Base-by-base conservation (phyloP, 1,139 yeast species). In the Debaryomyces psychrophilus region DNA sequence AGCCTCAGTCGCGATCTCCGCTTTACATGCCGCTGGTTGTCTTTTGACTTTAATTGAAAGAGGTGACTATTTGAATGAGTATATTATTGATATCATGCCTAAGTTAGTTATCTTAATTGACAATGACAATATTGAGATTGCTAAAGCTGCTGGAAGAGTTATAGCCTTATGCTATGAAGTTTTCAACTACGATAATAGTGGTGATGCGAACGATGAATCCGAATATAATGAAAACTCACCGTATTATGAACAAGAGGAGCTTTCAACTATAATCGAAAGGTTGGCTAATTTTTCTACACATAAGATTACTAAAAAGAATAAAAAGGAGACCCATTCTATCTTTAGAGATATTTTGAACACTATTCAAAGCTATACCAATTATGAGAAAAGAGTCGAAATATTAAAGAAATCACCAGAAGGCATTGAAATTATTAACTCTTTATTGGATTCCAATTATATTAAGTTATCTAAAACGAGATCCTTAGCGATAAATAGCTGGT, bases 401-500 rank as follows among this genome's bases (percentile, higher is more conserved):
- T 67, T 60, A 54, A 72, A 63, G 64, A 67, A 54, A 58, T 62
- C 74, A 15, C 66, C 64, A 2, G 64, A 64, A 36, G 81, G 80
- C 0, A 49, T 70, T 22, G 77, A 79, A 26, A 64, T 85, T n/a
- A 49, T 64, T 25, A 59, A 59, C 34, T 48, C 60, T 0, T 61
- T 69, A 26, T 66, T 71, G 57, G 71, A 69, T 54, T 62, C 71
- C 2, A 72, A 84, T 2, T 81, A 79, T 46, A 71, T 84, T 49
- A 81, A 77, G 51, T 62, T 85, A 44, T 76, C 82, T 18, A 79
- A 81, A 54, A 69, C 81, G 29, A 81, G 76, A 59, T 70, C 84
- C 3, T 65, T 86, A 44, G 75, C 82, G n/a, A 78, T 86, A 31
- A 79, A 77, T 51, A 74, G 85, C 25, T 87, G 95, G 95, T 78